Evolutionary conservation across 1,284 basidiomycete genomes (phyloP).

Genomic region (Trichosporon coremiiforme): DNA sequence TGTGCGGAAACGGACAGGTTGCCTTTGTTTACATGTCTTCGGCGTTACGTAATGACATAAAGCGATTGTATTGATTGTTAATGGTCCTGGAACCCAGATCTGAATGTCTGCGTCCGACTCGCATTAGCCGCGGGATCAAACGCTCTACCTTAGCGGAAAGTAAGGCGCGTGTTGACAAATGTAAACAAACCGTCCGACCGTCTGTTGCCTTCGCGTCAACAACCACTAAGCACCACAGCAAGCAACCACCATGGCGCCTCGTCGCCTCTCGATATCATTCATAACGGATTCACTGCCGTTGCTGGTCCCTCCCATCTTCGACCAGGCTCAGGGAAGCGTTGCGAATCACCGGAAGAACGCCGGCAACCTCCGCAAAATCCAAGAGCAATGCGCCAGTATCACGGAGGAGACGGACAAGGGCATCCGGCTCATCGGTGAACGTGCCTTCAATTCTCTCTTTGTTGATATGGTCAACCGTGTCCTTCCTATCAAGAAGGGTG

Average conservation of each 20-base stretch:
- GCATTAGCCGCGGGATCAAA: neutral
- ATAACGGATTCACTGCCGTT: constrained; percentile 49
- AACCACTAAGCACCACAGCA: neutral
- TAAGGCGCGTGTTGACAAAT: constrained; percentile 25
- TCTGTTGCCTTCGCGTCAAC: constrained; percentile 1
- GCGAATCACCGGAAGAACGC: constrained; percentile 92
- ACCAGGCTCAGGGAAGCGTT: constrained; percentile 77
- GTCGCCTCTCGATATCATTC: constrained; percentile 38
- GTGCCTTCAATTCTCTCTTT: constrained; percentile 74
- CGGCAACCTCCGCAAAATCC: constrained; percentile 81
- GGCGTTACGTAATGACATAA: too few relatives aligned
- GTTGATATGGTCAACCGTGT: constrained; percentile 71
- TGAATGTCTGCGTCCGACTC: too few relatives aligned
- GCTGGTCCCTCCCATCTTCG: constrained; percentile 66
- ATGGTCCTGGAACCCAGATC: too few relatives aligned
- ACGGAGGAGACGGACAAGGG: constrained; percentile 61
- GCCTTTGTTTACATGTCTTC: too few relatives aligned
- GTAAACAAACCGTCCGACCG: constrained; percentile 23
- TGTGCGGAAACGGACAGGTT: too few relatives aligned
- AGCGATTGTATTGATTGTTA: too few relatives aligned
- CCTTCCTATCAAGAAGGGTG: constrained; percentile 81
- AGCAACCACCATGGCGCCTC: constrained; percentile 31
- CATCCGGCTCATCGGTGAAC: constrained; percentile 76
- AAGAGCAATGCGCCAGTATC: constrained; percentile 66
- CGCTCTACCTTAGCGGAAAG: neutral